Evolutionary conservation across 2,329 filamentous ascomycete species (phyloP).

Genomic region (Neurospora crassa): DNA sequence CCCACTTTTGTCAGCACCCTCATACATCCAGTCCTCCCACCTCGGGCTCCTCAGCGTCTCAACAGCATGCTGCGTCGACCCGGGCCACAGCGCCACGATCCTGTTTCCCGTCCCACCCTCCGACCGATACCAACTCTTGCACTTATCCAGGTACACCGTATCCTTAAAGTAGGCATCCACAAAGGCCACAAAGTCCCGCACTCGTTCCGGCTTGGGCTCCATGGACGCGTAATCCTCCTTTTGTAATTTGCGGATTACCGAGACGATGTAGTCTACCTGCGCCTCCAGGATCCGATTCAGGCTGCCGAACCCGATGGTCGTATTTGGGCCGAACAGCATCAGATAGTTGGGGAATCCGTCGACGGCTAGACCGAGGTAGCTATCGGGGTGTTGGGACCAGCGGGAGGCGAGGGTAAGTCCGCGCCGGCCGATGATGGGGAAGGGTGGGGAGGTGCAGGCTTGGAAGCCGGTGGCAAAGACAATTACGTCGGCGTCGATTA

Average conservation of each 20-base stretch:
- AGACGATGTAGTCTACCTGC: constrained; percentile 38
- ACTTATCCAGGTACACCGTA: constrained; percentile 38
- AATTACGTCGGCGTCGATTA: constrained; percentile 33
- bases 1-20: constrained; percentile 14
- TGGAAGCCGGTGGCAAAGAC: constrained; percentile 39
- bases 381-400: constrained; percentile 29
- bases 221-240: constrained; percentile 36
- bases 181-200: constrained; percentile 37
- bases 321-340: constrained; percentile 40
- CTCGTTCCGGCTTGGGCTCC: constrained; percentile 31
- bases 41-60: constrained; percentile 32
- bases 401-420: constrained; percentile 27
- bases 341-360: constrained; percentile 41
- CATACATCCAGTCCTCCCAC: constrained; percentile 38
- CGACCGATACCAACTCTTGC: constrained; percentile 45
- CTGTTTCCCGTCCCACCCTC: constrained; percentile 29
- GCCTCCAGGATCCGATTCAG: constrained; percentile 37
- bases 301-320: constrained; percentile 35
- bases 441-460: constrained; percentile 30
- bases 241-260: constrained; percentile 37
- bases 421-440: constrained; percentile 30
- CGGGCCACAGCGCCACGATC: constrained; percentile 35
- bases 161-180: constrained; percentile 36
- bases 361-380: constrained; percentile 35
- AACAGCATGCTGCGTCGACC: constrained; percentile 33